Evolutionary conservation across 805 yeast species (phyloP), one percentile per base, ranked within the genome.

Genomic region (Hyphopichia homilentoma): DNA sequence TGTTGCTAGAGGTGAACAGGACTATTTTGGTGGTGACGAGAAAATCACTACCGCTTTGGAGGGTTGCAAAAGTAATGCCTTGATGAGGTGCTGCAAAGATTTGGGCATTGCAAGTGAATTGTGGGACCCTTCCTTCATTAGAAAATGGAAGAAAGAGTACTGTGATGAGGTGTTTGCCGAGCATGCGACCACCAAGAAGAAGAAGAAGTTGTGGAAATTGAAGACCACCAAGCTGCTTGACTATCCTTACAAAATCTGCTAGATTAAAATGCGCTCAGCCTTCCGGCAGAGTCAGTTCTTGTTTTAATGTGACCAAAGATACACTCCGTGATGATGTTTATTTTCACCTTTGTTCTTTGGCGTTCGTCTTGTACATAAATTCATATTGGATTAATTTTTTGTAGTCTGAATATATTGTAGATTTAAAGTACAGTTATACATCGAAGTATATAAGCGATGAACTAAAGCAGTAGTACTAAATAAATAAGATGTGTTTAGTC

Each of bases 71-170:
- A 82, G 94, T 52, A 93, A 93, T 54, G 97, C 97, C 0, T 65
- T 93, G 55, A 90, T 93, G 97, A 75, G 98, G 55, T 89, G 97
- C 51, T 93, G 98, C 61, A 93, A 93, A 57, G 98, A 93, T 61
- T 70, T 93, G 48, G 97, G 97, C 4, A 83, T 93, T 43, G 98
- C 97, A 1, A 84, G 95, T 36, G 98, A 93, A 53, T 70, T 93
- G 31, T 93, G 98, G 98, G 98, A 93, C 55, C 98, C 98, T 2
- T 66, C 78, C 25, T 93, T 90, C 48, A 88, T 93, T 41, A 73
- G 84, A 45, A 45, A 49, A 20, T 66, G 67, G 64, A 66, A 66
- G 41, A 51, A 52, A 38, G 50, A 54, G 40, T 41, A 54, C 44
- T 87, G 97, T 57, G 89, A 82, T 36, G 88, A 86, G 44, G 77